These are phyloP conservation scores for Chytriomyces sp. DNA, from an alignment of 192 early-diverging fungal genomes.

Conservation along the genomic window DNA sequence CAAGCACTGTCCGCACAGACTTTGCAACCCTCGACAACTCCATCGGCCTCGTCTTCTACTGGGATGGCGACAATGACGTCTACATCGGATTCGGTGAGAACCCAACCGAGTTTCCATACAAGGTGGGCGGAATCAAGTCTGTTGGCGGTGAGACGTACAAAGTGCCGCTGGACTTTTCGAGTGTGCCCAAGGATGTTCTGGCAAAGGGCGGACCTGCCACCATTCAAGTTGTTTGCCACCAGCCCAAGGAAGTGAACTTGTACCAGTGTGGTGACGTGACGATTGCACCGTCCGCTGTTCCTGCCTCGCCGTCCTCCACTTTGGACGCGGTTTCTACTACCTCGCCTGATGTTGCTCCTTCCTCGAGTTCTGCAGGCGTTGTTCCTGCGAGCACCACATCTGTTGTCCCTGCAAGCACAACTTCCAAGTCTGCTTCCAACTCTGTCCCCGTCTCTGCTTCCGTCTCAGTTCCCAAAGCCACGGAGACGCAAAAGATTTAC, in stretches of 20 bases:
- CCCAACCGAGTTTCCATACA: slow-evolving; percentile 35
- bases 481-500: neutral
- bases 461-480: neutral
- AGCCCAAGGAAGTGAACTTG: slow-evolving; percentile 7
- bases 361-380: neutral
- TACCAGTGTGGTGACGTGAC: slow-evolving; percentile 22
- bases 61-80: slow-evolving; percentile 29
- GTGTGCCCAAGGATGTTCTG: slow-evolving; percentile 4
- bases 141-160: slow-evolving; percentile 5
- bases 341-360: neutral
- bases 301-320: neutral
- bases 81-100: slow-evolving; percentile 34
- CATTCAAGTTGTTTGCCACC: slow-evolving; percentile 35
- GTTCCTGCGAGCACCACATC: neutral
- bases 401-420: too few species aligned
- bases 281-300: neutral
- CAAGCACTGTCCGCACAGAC: neutral
- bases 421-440: too few species aligned
- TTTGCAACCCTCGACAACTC: neutral
- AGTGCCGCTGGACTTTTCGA: slow-evolving; percentile 24
- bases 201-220: neutral
- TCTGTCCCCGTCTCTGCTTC: neutral
- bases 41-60: slow-evolving; percentile 10
- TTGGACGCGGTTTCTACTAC: neutral
- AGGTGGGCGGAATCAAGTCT: slow-evolving; percentile 19